phyloP scores from a whole-genome alignment of 2,329 filamentous ascomycete species.

The Paraphaeosphaeria minitans region DNA sequence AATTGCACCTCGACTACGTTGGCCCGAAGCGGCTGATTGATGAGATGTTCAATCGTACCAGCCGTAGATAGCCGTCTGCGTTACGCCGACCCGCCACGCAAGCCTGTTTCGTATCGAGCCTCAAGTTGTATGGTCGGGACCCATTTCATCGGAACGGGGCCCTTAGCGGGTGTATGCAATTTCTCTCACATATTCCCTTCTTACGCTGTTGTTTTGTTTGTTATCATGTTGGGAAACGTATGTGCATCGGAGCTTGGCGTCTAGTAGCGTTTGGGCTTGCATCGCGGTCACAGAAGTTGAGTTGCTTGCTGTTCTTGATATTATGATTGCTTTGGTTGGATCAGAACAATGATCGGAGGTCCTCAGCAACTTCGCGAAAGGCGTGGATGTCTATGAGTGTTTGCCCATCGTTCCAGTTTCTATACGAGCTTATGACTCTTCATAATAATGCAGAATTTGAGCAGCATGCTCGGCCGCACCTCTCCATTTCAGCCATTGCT shows the following conservation, averaged over 20 bases:
- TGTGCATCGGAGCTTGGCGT: slow-evolving; percentile 25
- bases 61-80: slow-evolving; percentile 33
- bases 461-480: slow-evolving; percentile 6
- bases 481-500: not conserved
- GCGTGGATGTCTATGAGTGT: not conserved
- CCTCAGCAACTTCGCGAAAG: slow-evolving; percentile 6
- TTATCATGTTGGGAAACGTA: slow-evolving; percentile 21
- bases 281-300: slow-evolving; percentile 21
- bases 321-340: slow-evolving; percentile 9
- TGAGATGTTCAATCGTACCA: slow-evolving; percentile 64
- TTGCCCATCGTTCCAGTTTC: not conserved
- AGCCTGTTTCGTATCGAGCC: slow-evolving; percentile 7
- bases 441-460: slow-evolving; percentile 12
- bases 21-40: slow-evolving; percentile 66
- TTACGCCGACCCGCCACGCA: slow-evolving; percentile 29
- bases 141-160: slow-evolving; percentile 17
- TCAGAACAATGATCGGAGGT: not conserved
- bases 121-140: slow-evolving; percentile 23
- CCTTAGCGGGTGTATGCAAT: slow-evolving; percentile 25
- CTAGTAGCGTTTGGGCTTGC: slow-evolving; percentile 21
- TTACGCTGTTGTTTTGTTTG: slow-evolving; percentile 19
- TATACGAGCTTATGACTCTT: slow-evolving; percentile 15
- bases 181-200: slow-evolving; percentile 32
- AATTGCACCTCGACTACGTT: slow-evolving; percentile 65
- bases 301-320: slow-evolving; percentile 28